A percentile compares a stretch with the other conserved stretches of the same genome.
phyloP scores from a whole-genome alignment of 108 stramenopile species.

The Mediolabrus comicus region DNA sequence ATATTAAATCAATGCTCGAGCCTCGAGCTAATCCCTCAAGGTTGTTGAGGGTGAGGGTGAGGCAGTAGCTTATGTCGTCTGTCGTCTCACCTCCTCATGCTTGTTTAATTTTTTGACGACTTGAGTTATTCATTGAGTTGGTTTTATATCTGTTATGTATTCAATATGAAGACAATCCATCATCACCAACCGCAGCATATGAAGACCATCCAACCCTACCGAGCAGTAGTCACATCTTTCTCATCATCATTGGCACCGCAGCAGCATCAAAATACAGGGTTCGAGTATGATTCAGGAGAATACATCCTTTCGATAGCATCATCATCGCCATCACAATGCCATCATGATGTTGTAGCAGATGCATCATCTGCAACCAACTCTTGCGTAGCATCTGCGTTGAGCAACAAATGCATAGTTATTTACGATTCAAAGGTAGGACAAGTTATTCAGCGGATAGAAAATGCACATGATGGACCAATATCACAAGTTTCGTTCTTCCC shows the following conservation, averaged over 20 bases:
- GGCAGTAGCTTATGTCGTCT: too few species aligned
- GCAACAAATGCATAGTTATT: constrained; percentile 35
- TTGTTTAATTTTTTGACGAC: too few species aligned
- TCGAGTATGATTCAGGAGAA: constrained; percentile 39
- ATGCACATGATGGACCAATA: constrained; percentile 37
- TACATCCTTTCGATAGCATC: constrained; percentile 42
- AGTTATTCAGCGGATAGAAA: constrained; percentile 19
- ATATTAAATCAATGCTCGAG: too few species aligned
- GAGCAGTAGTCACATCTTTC: constrained; percentile 35
- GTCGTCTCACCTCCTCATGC: too few species aligned
- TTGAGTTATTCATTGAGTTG: too few species aligned
- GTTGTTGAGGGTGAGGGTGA: too few species aligned
- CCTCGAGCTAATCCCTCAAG: too few species aligned
- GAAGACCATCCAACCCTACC: constrained; percentile 35
- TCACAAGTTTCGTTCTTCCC: constrained; percentile 32
- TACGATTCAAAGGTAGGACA: constrained; percentile 20
- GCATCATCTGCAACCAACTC: constrained; percentile 1
- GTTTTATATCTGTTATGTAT: too few species aligned
- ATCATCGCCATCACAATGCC: too few species aligned
- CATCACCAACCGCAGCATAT: neutral
- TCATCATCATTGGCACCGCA: constrained; percentile 13
- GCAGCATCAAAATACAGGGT: constrained; percentile 8
- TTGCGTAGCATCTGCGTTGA: constrained; percentile 36
- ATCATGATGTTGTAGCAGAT: too few species aligned
- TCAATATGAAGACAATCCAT: too few species aligned